These are phyloP conservation scores for Colletotrichum destructivum DNA, from an alignment of 2,329 filamentous ascomycete genomes.

Conservation along the genomic window DNA sequence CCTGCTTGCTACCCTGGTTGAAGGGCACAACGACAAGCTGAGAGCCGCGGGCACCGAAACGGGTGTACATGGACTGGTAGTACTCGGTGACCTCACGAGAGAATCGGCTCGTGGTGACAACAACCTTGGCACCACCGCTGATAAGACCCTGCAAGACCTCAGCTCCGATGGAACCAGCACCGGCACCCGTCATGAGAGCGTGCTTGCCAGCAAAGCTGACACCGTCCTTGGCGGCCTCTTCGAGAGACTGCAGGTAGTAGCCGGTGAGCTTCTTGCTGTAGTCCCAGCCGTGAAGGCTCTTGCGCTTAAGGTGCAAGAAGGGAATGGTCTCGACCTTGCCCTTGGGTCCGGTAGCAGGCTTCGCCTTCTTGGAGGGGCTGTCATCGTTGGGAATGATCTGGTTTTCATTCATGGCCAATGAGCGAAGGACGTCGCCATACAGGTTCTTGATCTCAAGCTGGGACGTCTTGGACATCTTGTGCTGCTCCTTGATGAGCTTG, in stretches of 20 bases:
- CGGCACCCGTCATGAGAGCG: constrained; percentile 97
- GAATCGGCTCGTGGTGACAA: constrained; percentile 97
- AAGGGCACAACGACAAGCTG: constrained; percentile 98
- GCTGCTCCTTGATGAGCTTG: constrained; percentile 98
- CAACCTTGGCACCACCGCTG: constrained; percentile 95
- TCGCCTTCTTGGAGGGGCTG: constrained; percentile 60
- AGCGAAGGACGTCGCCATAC: constrained; percentile 94
- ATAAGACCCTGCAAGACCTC: constrained; percentile 97
- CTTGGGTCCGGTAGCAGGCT: constrained; percentile 74
- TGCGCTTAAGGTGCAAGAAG: constrained; percentile 96
- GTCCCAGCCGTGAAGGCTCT: constrained; percentile 94
- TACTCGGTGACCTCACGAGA: constrained; percentile 98
- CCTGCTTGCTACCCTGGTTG: constrained; percentile 99
- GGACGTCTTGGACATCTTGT: constrained; percentile 96
- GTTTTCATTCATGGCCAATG: constrained; percentile 96
- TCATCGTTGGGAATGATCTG: constrained; percentile 95
- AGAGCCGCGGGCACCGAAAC: constrained; percentile 92
- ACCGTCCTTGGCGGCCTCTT: constrained; percentile 88
- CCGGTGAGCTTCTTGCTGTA: constrained; percentile 99
- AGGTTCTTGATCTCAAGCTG: constrained; percentile 96
- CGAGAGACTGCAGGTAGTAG: constrained; percentile 91
- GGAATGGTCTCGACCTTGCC: constrained; percentile 98
- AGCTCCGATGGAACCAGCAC: constrained; percentile 96
- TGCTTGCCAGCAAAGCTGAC: constrained; percentile 96
- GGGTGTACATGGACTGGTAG: constrained; percentile 98